Base-by-base conservation (phyloP, 2,329 filamentous ascomycete genomes). In the Fusarium haematococcum region DNA sequence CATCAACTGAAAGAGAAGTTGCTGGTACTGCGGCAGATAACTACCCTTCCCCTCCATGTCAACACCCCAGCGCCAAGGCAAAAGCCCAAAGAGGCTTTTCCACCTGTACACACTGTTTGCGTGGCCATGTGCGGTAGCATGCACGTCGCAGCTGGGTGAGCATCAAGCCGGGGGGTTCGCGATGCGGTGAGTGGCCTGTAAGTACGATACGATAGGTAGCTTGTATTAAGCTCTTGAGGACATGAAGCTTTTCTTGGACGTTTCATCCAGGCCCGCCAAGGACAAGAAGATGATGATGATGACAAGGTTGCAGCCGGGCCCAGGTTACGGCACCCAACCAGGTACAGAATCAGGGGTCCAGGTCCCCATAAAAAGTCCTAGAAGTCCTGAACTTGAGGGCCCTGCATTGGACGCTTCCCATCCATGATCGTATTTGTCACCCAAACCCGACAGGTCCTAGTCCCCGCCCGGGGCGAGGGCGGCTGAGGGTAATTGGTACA, bases 311-410 rank as follows among this genome's bases (percentile, higher is more conserved):
- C 45, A 50, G 41, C 11, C 10, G 20, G 39, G 39, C 39, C 39
- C n/a, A 50, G 25, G 45, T 30, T 50, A 11, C 45, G n/a, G 25
- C n/a, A 30, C 16, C 45, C 45, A 50, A 50, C 45, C 45, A 50
- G 45, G 45, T 30, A 50, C 45, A 50, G 45, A 50, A 50, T 50
- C 45, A 56, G 32, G 50, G 50, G 50, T 32, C 50, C 50, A n/a
- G 30, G 50, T 11, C 32, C 56, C 56, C 32, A 20, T 39, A 37
- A 59, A 59, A 39, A 59, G 56, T 59, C 56, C 56, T 59, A 59
- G 33, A 59, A 59, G 56, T 59, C 56, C 32, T 59, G 56, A 39
- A 39, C 32, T 59, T 39, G 20, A 58, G 45, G 56, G 56, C 56
- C 56, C 35, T 59, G 54, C 32, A 54, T 58, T 48, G 45, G 45